Evolutionary conservation across 345 rosid species (phyloP).

Genomic region (Combretum micranthum): DNA sequence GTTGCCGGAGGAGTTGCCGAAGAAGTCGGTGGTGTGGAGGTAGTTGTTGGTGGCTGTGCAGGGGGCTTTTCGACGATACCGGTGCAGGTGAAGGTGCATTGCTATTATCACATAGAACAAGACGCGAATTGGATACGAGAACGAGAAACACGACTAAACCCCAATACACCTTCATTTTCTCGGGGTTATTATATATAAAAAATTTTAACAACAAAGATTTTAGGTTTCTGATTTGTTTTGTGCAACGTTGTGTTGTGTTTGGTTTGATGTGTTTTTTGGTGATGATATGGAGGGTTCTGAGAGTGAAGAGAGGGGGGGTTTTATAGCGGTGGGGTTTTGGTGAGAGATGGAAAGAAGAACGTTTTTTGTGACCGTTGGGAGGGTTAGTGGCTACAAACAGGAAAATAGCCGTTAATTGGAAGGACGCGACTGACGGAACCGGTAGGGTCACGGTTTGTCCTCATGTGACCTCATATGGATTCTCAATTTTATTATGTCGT

Average conservation of each 20-base stretch:
- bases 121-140: not conserved
- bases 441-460: not conserved
- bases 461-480: not conserved
- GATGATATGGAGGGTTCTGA: not conserved
- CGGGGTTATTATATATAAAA: not conserved
- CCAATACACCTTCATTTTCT: not conserved
- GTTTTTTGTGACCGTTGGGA: conserved; percentile 43
- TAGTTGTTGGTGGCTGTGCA: conserved; percentile 5
- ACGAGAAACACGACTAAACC: conserved; percentile 6
- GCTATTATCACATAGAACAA: not conserved
- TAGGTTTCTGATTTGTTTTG: no score
- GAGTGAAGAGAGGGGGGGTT: not conserved
- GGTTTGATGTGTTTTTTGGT: not conserved
- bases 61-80: conserved; percentile 3
- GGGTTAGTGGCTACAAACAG: conserved; percentile 1
- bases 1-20: conserved; percentile 9
- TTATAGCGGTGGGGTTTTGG: not conserved
- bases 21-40: conserved; percentile 9
- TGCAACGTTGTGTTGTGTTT: not conserved
- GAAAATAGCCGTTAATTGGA: conserved; percentile 46
- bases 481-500: no score
- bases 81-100: conserved; percentile 17
- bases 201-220: no score
- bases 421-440: conserved; percentile 13
- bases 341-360: conserved; percentile 10